phyloP scores from a whole-genome alignment of 352 stramenopile genomes.

The Phytopythium ostracodes region DNA sequence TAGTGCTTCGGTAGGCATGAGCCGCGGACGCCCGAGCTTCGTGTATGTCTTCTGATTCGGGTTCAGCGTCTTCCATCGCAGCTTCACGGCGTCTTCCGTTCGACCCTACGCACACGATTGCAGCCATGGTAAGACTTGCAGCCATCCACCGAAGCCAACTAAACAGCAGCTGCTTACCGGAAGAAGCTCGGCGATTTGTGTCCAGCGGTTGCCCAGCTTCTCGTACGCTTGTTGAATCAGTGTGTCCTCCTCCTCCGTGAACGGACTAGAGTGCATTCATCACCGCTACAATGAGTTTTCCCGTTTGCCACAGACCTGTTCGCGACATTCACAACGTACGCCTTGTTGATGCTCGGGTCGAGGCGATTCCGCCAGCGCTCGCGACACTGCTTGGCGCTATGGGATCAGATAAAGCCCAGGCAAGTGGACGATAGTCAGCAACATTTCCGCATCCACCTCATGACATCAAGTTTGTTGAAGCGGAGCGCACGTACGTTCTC shows the following conservation, averaged over 20 bases:
- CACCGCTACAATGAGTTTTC: neutral
- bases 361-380: slow-evolving; percentile 97
- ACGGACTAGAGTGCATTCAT: slow-evolving; percentile 29
- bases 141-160: neutral
- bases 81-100: slow-evolving; percentile 78
- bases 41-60: slow-evolving; percentile 74
- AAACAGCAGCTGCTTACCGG: slow-evolving; percentile 25
- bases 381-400: slow-evolving; percentile 92
- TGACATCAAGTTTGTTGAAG: too few species aligned
- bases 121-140: neutral
- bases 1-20: slow-evolving; percentile 43
- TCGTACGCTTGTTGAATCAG: slow-evolving; percentile 77
- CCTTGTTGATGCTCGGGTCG: slow-evolving; percentile 91
- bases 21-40: slow-evolving; percentile 63
- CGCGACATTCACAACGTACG: slow-evolving; percentile 24
- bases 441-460: neutral
- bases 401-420: slow-evolving; percentile 8
- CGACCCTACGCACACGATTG: slow-evolving; percentile 29
- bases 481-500: slow-evolving; percentile 55
- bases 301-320: neutral
- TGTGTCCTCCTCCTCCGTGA: slow-evolving; percentile 64
- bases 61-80: slow-evolving; percentile 80
- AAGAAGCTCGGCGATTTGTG: slow-evolving; percentile 78
- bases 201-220: slow-evolving; percentile 85
- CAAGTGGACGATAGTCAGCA: neutral